Percentiles rank a stretch among this genome's conserved stretches.
These are phyloP conservation scores for Sclerotinia spermophila DNA, from an alignment of 2,329 filamentous ascomycete genomes.

Conservation along the genomic window DNA sequence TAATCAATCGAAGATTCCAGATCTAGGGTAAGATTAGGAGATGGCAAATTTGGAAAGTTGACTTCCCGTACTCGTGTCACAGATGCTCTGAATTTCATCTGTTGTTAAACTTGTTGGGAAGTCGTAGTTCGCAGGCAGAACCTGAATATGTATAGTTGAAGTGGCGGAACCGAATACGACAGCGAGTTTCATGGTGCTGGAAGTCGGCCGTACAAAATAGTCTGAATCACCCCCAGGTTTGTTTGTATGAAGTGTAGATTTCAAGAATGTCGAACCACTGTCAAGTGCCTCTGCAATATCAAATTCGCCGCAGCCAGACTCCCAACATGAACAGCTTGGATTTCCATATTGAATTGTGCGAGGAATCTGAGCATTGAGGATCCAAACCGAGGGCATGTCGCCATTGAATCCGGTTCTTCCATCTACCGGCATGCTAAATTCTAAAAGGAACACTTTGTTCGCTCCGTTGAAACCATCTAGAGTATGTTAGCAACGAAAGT, in stretches of 20 bases:
- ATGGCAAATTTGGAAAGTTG: slow-evolving; percentile 2
- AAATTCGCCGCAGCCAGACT: slow-evolving; percentile 67
- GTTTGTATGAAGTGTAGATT: slow-evolving; percentile 66
- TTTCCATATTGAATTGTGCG: slow-evolving; percentile 65
- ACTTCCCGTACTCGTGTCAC: not conserved
- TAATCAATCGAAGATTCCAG: not conserved
- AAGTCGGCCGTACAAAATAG: slow-evolving; percentile 65
- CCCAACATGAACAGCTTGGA: slow-evolving; percentile 67
- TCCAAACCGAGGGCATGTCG: slow-evolving; percentile 74
- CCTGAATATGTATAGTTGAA: slow-evolving; percentile 53
- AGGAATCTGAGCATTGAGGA: slow-evolving; percentile 70
- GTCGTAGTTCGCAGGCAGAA: slow-evolving; percentile 23
- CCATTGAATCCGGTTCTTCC: slow-evolving; percentile 46
- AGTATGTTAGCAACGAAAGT: slow-evolving; percentile 20
- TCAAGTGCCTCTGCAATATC: slow-evolving; percentile 71
- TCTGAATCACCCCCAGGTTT: slow-evolving; percentile 63
- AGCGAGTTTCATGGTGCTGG: slow-evolving; percentile 58
- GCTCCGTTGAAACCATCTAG: slow-evolving; percentile 67
- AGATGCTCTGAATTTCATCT: slow-evolving; percentile 11
- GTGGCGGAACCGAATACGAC: slow-evolving; percentile 55
- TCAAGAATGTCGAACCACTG: slow-evolving; percentile 61
- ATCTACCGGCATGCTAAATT: slow-evolving; percentile 69
- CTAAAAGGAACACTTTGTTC: slow-evolving; percentile 69
- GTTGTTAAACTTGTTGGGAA: slow-evolving; percentile 11
- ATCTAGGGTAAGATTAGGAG: not conserved